phyloP scores from a whole-genome alignment of 73 alveolate genomes.

The Diophrys sp. region DNA sequence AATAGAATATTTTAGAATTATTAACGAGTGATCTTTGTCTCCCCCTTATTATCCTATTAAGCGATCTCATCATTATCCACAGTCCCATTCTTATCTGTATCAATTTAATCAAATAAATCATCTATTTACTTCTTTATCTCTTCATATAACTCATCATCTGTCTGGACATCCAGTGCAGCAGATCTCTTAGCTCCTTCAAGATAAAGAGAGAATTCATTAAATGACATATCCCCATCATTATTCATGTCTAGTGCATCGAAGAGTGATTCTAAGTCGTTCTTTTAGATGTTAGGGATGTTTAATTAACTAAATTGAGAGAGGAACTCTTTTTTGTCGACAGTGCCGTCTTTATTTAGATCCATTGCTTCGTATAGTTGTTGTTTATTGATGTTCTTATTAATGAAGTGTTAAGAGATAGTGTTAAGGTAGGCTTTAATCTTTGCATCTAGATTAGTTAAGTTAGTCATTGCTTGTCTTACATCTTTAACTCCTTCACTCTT shows the following conservation, averaged over 20 bases:
- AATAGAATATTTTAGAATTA: conserved; percentile 43
- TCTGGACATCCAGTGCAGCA: not conserved
- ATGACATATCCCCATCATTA: conserved; percentile 30
- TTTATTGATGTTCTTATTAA: conserved; percentile 17
- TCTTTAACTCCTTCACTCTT: not conserved
- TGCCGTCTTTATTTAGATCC: conserved; percentile 39
- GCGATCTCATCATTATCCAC: conserved; percentile 22
- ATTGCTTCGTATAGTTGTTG: conserved; percentile 22
- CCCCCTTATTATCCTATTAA: conserved; percentile 24
- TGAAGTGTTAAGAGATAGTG: not conserved
- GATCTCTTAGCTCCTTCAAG: conserved; percentile 48
- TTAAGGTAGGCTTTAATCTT: not conserved
- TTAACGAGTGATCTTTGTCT: conserved; percentile 14
- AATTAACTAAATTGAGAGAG: conserved; percentile 1
- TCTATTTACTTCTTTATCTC: conserved; percentile 29
- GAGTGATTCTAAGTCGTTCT: conserved; percentile 11
- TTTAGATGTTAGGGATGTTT: conserved; percentile 35
- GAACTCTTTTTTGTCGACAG: conserved; percentile 48
- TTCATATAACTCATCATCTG: conserved; percentile 21
- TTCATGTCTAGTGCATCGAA: conserved; percentile 45
- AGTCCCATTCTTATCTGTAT: conserved; percentile 28
- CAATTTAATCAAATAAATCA: conserved; percentile 35
- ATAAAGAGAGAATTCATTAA: conserved; percentile 46
- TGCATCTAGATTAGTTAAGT: not conserved
- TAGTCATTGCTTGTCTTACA: not conserved